These are phyloP conservation scores for Rusavskia elegans DNA, from an alignment of 495 filamentous ascomycete species.

Conservation along the genomic window DNA sequence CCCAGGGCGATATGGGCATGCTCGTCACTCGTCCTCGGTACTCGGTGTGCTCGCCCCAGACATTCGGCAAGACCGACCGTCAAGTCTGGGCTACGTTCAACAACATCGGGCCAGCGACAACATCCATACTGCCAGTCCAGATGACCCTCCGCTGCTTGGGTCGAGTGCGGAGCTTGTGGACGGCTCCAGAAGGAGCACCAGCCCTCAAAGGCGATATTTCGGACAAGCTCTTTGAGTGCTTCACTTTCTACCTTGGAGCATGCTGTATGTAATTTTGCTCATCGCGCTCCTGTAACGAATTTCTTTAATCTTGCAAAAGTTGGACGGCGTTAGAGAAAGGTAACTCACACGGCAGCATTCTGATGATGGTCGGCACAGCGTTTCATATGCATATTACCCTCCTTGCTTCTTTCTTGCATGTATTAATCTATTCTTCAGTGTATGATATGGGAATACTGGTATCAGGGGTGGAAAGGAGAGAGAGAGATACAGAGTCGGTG, in stretches of 20 bases:
- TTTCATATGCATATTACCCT: conserved; percentile 15
- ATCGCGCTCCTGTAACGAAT: conserved; percentile 4
- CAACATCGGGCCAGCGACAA: conserved; percentile 46
- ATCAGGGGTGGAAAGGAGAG: not conserved
- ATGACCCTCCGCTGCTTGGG: conserved; percentile 35
- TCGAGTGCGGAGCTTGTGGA: conserved; percentile 34
- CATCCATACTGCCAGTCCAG: conserved; percentile 38
- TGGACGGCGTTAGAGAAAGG: conserved; percentile 1
- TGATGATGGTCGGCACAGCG: not conserved
- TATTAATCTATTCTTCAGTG: not conserved
- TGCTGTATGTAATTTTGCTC: not conserved
- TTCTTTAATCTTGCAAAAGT: conserved; percentile 4
- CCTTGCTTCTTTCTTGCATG: not conserved
- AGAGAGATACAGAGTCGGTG: not conserved
- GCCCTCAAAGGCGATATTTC: not conserved
- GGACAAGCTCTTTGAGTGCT: not conserved
- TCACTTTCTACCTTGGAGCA: not conserved
- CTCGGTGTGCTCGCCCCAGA: conserved; percentile 13
- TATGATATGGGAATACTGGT: not conserved
- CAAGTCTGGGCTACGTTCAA: conserved; percentile 58
- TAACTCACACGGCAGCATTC: not conserved
- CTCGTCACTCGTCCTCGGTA: conserved; percentile 16
- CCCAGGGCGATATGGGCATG: conserved; percentile 3
- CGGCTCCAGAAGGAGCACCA: conserved; percentile 3
- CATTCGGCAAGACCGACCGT: conserved; percentile 37